phyloP scores from a whole-genome alignment of 352 stramenopile genomes.

The Globisporangium ultimum region DNA sequence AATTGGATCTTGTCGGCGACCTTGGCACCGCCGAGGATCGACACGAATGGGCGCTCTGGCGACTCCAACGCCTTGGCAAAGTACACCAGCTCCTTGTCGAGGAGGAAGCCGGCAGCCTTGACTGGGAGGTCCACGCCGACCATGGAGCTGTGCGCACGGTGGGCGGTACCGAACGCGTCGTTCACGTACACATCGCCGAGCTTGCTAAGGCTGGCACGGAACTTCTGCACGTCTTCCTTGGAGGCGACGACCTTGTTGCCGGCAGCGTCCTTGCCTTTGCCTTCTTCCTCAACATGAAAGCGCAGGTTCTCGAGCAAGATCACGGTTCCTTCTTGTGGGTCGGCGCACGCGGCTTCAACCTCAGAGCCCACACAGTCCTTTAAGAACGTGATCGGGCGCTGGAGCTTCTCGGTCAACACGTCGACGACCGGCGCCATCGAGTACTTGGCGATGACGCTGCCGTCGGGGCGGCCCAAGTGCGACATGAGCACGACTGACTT shows the following conservation, averaged over 20 bases:
- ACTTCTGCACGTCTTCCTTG: conserved; percentile 93
- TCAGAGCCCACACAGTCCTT: conserved; percentile 95
- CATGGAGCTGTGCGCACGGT: conserved; percentile 98
- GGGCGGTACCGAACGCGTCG: conserved; percentile 99
- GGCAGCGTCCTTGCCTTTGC: conserved; percentile 77
- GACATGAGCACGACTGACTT: conserved; percentile 98
- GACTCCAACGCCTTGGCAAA: conserved; percentile 98
- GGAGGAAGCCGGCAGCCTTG: conserved; percentile 93
- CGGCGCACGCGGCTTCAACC: conserved; percentile 69
- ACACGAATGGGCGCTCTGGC: conserved; percentile 95
- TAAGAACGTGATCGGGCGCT: conserved; percentile 91
- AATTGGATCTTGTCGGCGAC: conserved; percentile 99
- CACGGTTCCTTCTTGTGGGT: conserved; percentile 77
- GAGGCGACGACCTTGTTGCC: conserved; percentile 86
- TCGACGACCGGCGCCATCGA: conserved; percentile 93
- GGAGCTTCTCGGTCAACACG: conserved; percentile 91
- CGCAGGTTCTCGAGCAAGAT: conserved; percentile 99
- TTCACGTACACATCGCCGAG: conserved; percentile 98
- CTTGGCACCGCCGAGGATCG: conserved; percentile 99
- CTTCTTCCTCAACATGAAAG: conserved; percentile 97
- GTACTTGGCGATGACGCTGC: conserved; percentile 92
- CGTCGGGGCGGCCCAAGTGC: conserved; percentile 98
- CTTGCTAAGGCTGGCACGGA: conserved; percentile 91
- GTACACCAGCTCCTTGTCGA: conserved; percentile 99
- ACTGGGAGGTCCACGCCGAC: conserved; percentile 92